Evolutionary conservation across 306 rosid species (phyloP).

Genomic region (Ormosia semicastrata): DNA sequence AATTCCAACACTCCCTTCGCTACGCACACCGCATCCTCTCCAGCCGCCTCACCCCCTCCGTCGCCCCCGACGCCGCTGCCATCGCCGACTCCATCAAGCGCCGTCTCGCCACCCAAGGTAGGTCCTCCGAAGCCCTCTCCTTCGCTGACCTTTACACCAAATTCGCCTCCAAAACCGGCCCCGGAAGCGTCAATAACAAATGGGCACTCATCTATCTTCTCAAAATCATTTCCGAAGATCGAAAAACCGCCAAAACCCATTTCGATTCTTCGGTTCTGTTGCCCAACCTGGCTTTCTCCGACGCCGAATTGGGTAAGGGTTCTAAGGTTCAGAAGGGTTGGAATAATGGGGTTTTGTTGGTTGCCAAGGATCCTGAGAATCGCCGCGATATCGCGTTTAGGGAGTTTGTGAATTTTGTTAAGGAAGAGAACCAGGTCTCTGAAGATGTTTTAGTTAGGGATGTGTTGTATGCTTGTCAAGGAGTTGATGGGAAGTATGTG

Average conservation of each 20-base stretch:
- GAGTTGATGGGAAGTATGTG: conserved; percentile 82
- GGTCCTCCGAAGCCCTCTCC: conserved; percentile 87
- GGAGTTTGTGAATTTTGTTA: conserved; percentile 66
- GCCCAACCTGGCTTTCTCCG: conserved; percentile 53
- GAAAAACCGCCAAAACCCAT: conserved; percentile 35
- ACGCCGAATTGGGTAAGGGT: conserved; percentile 30
- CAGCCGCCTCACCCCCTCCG: conserved; percentile 72
- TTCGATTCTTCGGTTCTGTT: conserved; percentile 55
- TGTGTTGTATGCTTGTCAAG: conserved; percentile 91
- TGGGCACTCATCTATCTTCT: conserved; percentile 90
- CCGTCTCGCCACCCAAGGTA: conserved; percentile 81
- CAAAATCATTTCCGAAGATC: conserved; percentile 70
- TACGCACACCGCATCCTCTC: conserved; percentile 85
- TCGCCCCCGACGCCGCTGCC: conserved; percentile 85
- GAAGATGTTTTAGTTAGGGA: conserved; percentile 87
- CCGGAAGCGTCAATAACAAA: conserved; percentile 77
- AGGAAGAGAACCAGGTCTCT: conserved; percentile 71
- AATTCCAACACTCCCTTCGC: conserved; percentile 67
- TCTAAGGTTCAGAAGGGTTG: conserved; percentile 54
- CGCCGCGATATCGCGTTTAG: conserved; percentile 68
- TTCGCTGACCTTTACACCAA: conserved; percentile 83
- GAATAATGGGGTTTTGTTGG: conserved; percentile 67
- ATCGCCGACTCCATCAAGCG: conserved; percentile 90
- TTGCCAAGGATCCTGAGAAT: conserved; percentile 74
- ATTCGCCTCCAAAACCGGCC: conserved; percentile 65